Evolutionary conservation across 1,284 basidiomycete species (phyloP), one percentile per base, ranked within the genome.

Genomic region (Lignosus rhinocerotis): DNA sequence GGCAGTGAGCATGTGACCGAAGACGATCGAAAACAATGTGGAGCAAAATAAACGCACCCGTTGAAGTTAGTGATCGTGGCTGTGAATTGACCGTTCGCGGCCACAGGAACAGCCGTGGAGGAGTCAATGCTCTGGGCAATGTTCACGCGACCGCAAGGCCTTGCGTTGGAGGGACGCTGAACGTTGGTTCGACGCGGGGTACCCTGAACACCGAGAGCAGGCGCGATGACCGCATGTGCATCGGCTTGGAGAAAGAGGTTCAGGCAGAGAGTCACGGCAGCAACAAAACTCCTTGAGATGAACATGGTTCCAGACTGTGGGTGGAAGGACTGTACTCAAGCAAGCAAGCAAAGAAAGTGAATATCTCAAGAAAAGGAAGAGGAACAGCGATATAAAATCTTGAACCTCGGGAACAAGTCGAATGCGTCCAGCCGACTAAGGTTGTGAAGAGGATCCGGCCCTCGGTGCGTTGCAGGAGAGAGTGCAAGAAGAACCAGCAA

Each of bases 1-100:
- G n/a, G n/a, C n/a, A 33, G 52, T 45, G 8, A 12, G 9, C 56
- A 42, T 21, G 1, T 30, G 39, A n/a, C 17, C 4, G 17, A 21
- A 2, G 21, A 21, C n/a, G n/a, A 32, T 2, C 19, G 1, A 1
- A n/a, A 14, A 21, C 46, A 34, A 39, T 8, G 12, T n/a, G n/a
- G n/a, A n/a, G n/a, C n/a, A n/a, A n/a, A 45, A 43, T 6, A 36
- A 19, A 72, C 79, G 61, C 61, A 82, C 82, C 61, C 72, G 63
- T 85, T 84, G 69, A 81, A 84, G 71, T 82, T 78, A 41, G 73
- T 77, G 50, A 75, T 72, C 30, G 73, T 79, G 10, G 75, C 75
- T 10, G 70, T 71, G 67, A 83, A 79, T 1, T 75, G 69, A 31
- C 78, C 80, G 36, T 38, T 38, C 36, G 16, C 3, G 11, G 16